Conservation (phyloP, 1,284 basidiomycete genomes). For the Apiotrichum siamense region DNA sequence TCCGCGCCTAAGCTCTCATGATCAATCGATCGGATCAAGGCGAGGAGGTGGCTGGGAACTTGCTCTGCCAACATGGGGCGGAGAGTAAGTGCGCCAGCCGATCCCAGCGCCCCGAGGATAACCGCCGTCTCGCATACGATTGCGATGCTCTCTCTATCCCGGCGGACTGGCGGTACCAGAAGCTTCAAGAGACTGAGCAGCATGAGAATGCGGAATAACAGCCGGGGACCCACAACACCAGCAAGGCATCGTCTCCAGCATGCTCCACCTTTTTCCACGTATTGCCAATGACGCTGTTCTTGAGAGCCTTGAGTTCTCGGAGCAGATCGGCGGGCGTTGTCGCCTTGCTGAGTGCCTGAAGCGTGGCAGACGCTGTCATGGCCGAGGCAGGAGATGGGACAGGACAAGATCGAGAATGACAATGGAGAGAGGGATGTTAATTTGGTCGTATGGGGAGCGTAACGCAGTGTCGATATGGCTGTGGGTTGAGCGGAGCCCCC, state of each 20-base stretch:
- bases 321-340: slow-evolving; percentile 19
- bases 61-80: slow-evolving; percentile 26
- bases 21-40: slow-evolving; percentile 18
- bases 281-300: slow-evolving; percentile 47
- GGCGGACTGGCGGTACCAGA: slow-evolving; percentile 8
- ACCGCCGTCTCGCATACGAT: slow-evolving; percentile 41
- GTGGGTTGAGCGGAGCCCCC: no score
- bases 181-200: slow-evolving; percentile 18
- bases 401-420: neutral
- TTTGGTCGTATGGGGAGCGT: no score
- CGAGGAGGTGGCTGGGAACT: slow-evolving; percentile 26
- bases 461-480: no score
- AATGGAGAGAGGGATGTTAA: no score
- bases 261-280: slow-evolving; percentile 45
- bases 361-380: slow-evolving; percentile 13
- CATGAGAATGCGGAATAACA: neutral
- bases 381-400: neutral
- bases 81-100: slow-evolving; percentile 38
- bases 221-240: slow-evolving; percentile 26
- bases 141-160: slow-evolving; percentile 14
- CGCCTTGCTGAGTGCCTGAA: slow-evolving; percentile 10
- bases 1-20: slow-evolving; percentile 4
- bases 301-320: slow-evolving; percentile 38
- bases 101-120: slow-evolving; percentile 44
- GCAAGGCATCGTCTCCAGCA: slow-evolving; percentile 31